Evolutionary conservation across 352 stramenopile species (phyloP).

Genomic region (Globisporangium ultimum): DNA sequence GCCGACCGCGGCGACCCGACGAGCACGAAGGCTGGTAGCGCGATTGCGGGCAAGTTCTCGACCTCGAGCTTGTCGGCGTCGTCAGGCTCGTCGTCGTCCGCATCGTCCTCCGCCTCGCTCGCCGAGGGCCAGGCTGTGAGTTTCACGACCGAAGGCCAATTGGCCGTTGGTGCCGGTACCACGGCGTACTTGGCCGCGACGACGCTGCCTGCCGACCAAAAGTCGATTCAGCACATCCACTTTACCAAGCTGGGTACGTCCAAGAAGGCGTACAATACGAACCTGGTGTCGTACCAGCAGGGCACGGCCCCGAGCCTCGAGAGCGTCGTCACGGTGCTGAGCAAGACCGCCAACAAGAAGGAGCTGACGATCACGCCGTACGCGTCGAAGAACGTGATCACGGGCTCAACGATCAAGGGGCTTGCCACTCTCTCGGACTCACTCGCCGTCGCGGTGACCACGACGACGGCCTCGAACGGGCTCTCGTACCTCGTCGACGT

Average conservation of each 20-base stretch:
- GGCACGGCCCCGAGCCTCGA: constrained; percentile 31
- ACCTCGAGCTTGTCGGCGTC: constrained; percentile 11
- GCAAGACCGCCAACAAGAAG: constrained; percentile 35
- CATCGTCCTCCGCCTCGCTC: constrained; percentile 2
- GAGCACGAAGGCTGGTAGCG: constrained; percentile 11
- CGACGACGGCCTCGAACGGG: constrained; percentile 35
- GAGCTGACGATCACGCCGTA: constrained; percentile 41
- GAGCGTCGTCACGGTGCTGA: constrained; percentile 55
- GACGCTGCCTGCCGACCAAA: constrained; percentile 40
- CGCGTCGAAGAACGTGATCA: constrained; percentile 46
- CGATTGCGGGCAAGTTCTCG: constrained; percentile 36
- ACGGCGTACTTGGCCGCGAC: constrained; percentile 62
- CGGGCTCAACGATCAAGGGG: constrained; percentile 49
- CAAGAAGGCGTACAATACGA: constrained; percentile 39
- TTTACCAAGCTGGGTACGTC: constrained; percentile 52
- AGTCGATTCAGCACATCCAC: constrained; percentile 50
- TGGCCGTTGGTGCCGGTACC: constrained; percentile 60
- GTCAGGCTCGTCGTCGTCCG: constrained; percentile 10
- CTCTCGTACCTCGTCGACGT: constrained; percentile 38
- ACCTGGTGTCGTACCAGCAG: constrained; percentile 61
- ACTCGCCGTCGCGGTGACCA: constrained; percentile 45
- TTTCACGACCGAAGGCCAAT: constrained; percentile 40
- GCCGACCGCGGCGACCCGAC: constrained; percentile 43
- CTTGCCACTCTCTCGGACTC: constrained; percentile 63
- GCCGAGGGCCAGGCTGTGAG: constrained; percentile 60